Evolutionary conservation across 2,329 filamentous ascomycete species (phyloP), one percentile per base, ranked within the genome.

Genomic region (Didymosphaeria variabile): DNA sequence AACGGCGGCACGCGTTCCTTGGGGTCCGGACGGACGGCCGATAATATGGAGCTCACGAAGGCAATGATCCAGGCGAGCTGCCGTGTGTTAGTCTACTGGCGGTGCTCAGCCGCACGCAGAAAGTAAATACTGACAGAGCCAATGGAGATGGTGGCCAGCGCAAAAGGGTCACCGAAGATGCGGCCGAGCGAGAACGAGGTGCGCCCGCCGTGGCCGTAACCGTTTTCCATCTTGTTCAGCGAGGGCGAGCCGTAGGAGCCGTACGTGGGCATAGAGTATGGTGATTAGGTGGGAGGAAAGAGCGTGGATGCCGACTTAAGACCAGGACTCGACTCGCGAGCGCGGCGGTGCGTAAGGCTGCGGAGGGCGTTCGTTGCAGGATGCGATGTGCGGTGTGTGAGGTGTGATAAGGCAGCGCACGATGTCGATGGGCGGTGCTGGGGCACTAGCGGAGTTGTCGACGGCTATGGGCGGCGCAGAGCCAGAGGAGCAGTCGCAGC

Each of bases 21-120:
- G 15, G 93, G 93, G 72, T 93, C 72, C 57, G 79, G 80, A 55
- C 79, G 81, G 51, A 87, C 77, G 66, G 87, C 82, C 44, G 90
- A 89, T 70, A 97, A 88, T 75, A 97, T 90, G 62, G 92, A 94
- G 65, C 90, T 86, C 73, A 98, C 87, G 78, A 98, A 96, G 49
- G 93, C 88, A 73, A 99, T 97, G 68, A 97, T 80, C 95, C 95
- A 99, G 61, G 94, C 94, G 66, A 97, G 89, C 94, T 98, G 77
- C 69, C 65, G 47, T n/a, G 38, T 31, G 6, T 64, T 38, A 57
- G 44, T 67, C 57, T n/a, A 68, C 70, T 69, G 57, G 64, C 66
- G 61, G 68, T 67, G 58, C 56, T 52, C 42, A 44, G 21, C 36
- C 46, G 49, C 32, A 21, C 47, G n/a, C 23, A 26, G n/a, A 36